Conservation (phyloP, 441 rosid genomes). For the Corymbia calophylla region DNA sequence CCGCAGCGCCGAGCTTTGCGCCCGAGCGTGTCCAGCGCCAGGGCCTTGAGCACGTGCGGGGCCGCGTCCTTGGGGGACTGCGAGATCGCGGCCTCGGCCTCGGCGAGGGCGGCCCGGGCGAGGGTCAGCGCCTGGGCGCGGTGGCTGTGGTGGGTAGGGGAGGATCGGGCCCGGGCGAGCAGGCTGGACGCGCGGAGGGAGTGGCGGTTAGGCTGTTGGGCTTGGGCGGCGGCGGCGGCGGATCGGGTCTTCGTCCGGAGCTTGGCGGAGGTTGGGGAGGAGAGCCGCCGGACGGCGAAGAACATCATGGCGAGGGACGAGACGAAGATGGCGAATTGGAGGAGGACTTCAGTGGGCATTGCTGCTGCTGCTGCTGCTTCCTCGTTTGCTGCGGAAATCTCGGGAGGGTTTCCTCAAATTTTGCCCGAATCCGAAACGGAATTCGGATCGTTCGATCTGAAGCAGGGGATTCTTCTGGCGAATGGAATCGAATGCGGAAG, state of each 20-base stretch:
- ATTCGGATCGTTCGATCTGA: background rate
- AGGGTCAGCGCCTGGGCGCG: conserved; percentile 33
- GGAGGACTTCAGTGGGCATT: conserved; percentile 4
- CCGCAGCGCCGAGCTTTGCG: conserved; percentile 42
- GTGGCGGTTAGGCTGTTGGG: conserved; percentile 35
- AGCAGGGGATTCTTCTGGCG: background rate
- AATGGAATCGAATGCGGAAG: background rate
- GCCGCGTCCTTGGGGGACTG: conserved; percentile 43
- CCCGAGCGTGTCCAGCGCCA: conserved; percentile 41
- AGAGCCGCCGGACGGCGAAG: conserved; percentile 12
- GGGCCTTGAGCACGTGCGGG: conserved; percentile 42
- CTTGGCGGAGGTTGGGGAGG: conserved; percentile 10
- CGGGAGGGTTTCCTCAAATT: background rate
- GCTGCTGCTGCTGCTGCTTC: background rate
- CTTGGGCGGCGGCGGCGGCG: conserved; percentile 18
- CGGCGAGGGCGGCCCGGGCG: conserved; percentile 44
- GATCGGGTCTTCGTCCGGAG: conserved; percentile 26
- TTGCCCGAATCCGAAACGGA: background rate
- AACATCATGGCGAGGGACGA: conserved; percentile 11
- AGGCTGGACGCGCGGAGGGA: conserved; percentile 34
- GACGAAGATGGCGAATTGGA: conserved; percentile 14
- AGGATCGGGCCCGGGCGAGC: conserved; percentile 37
- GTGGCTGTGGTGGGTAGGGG: conserved; percentile 12
- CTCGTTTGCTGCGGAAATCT: background rate
- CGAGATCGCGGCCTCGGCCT: conserved; percentile 39